A percentile compares a stretch with the other conserved stretches of the same genome.
Conservation (phyloP, 306 rosid species). For the Cicer chorassanicum region DNA sequence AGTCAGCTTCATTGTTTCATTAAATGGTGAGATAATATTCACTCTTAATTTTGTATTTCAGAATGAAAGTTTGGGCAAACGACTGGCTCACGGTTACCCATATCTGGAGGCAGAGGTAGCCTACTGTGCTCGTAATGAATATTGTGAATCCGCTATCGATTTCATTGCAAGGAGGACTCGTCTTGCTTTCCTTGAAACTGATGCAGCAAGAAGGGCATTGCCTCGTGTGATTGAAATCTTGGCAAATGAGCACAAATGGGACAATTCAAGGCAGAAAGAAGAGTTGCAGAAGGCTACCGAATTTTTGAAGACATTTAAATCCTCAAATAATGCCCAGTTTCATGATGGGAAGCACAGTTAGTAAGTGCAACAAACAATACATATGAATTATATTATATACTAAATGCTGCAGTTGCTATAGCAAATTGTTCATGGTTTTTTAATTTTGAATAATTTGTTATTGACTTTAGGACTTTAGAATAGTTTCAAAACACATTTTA, state of each 20-base stretch:
- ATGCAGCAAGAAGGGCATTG: constrained; percentile 86
- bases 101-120: constrained; percentile 98
- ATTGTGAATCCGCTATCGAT: constrained; percentile 92
- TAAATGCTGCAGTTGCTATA: not conserved
- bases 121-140: constrained; percentile 94
- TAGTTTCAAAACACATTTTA: not conserved
- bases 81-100: constrained; percentile 97
- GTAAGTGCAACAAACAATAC: constrained; percentile 45
- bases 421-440: not conserved
- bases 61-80: constrained; percentile 89
- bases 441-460: not conserved
- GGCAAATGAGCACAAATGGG: constrained; percentile 89
- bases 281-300: constrained; percentile 70
- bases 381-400: not conserved
- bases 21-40: not conserved
- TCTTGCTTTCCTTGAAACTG: constrained; percentile 95
- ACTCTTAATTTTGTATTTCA: constrained; percentile 43
- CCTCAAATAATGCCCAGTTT: constrained; percentile 89
- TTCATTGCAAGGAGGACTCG: constrained; percentile 96
- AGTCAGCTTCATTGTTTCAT: constrained; percentile 22
- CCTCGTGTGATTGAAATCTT: constrained; percentile 87
- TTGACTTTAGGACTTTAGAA: not conserved
- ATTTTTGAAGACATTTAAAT: constrained; percentile 84
- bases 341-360: constrained; percentile 83
- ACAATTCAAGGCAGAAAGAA: constrained; percentile 68